Base-by-base conservation (phyloP, 208 protist genomes). In the Trypanosoma boissoni region DNA sequence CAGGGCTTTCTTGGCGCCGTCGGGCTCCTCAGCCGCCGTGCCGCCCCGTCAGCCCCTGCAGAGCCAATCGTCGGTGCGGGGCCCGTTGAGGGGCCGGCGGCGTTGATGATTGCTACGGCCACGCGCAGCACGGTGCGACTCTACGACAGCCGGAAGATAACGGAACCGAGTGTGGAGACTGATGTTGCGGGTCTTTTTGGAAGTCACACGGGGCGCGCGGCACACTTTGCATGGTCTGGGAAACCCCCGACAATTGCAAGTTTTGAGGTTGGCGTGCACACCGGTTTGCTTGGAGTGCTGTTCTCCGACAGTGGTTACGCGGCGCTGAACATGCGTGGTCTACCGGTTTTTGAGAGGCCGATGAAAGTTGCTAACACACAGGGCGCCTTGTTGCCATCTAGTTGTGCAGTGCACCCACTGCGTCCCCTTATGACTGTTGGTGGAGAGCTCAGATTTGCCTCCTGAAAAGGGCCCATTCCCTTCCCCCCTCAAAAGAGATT, bases 231-330 rank as follows among this genome's bases (percentile, higher is more conserved):
- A 10, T 1, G 28, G 43, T 42, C 26, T 5, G 26, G 14, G 37
- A 45, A 23, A 44, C 58, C 74, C 1, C 68, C 76, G 5, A 62
- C 48, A 36, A 85, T 95, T 59, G 68, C 63, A 0, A 60, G 66
- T 31, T 92, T 84, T 77, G 72, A 58, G 21, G 74, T 82, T 5
- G 81, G 88, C 54, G 53, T 79, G 16, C 77, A 91, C 66, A 95
- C 88, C 0, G 88, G 85, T 7, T 67, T 95, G 9, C 64, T 92
- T 14, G 80, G 82, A 1, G 51, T 88, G 18, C 65, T 72, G 39
- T 89, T 95, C 51, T 76, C 68, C 32, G 83, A 92, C 58, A 76
- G 75, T 69, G 90, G 65, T 21, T 95, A 90, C 70, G 79, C 64
- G 20, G 83, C 79, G 12, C 80, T 83, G 61, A 91, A 91, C 68